These are phyloP conservation scores for Hyaloperonospora arabidopsidis DNA, from an alignment of 352 stramenopile genomes.

Conservation along the genomic window DNA sequence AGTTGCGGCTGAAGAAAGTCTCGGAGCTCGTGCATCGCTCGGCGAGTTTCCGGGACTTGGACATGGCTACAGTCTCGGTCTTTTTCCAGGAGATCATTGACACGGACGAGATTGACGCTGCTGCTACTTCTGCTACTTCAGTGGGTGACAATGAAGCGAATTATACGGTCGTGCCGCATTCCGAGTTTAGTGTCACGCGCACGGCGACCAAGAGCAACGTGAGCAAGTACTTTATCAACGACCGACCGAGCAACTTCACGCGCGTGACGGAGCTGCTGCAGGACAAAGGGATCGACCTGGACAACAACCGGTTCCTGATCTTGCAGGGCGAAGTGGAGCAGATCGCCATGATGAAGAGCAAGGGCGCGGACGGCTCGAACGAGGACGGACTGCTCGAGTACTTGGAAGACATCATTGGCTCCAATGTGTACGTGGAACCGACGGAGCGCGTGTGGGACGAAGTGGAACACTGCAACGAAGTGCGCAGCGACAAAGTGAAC, in stretches of 20 bases:
- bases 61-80: conserved; percentile 94
- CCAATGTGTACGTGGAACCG: conserved; percentile 94
- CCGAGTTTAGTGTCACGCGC: conserved; percentile 88
- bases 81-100: conserved; percentile 97
- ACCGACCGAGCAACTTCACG: conserved; percentile 89
- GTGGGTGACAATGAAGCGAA: conserved; percentile 72
- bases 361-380: conserved; percentile 85
- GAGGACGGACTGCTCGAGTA: conserved; percentile 99
- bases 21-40: conserved; percentile 98
- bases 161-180: conserved; percentile 89
- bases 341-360: conserved; percentile 99
- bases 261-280: conserved; percentile 91
- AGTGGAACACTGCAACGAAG: conserved; percentile 91
- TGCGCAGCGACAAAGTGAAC: conserved; percentile 92
- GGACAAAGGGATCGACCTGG: conserved; percentile 95
- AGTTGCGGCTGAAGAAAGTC: conserved; percentile 92
- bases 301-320: conserved; percentile 99
- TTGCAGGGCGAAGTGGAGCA: conserved; percentile 95
- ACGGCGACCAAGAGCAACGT: conserved; percentile 92
- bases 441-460: conserved; percentile 90
- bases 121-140: not conserved
- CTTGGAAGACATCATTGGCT: conserved; percentile 99
- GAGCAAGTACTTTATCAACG: conserved; percentile 96
- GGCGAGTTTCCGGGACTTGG: conserved; percentile 82
- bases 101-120: conserved; percentile 19